phyloP scores from a whole-genome alignment of 257 asterid genomes.

The Solanum piurae region DNA sequence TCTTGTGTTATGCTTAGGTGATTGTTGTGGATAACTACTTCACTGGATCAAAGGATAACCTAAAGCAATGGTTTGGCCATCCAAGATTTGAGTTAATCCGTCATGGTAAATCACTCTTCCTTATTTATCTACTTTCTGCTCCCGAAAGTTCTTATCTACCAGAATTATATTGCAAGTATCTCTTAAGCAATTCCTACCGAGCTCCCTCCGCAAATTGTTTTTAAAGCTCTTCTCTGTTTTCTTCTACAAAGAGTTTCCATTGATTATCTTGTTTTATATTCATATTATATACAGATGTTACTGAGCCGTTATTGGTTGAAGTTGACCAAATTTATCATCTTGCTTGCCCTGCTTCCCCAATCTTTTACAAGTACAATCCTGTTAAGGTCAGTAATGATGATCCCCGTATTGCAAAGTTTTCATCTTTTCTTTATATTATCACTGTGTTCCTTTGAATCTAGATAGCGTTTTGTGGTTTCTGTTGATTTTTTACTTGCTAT shows the following conservation, averaged over 20 bases:
- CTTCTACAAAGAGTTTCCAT: not conserved
- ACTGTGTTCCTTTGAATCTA: not conserved
- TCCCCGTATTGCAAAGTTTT: no score
- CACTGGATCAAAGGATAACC: conserved; percentile 95
- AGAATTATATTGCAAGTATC: not conserved
- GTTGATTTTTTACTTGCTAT: not conserved
- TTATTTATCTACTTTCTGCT: not conserved
- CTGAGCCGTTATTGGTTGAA: conserved; percentile 71
- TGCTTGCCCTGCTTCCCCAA: conserved; percentile 99
- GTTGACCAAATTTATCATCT: conserved; percentile 97
- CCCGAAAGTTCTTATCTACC: not conserved
- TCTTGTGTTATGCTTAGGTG: conserved; percentile 32
- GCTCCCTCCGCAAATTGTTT: not conserved
- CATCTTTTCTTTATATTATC: not conserved
- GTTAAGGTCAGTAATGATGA: conserved; percentile 52
- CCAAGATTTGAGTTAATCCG: conserved; percentile 98
- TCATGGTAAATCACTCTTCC: conserved; percentile 39
- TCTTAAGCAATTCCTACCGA: not conserved
- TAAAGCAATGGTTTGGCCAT: conserved; percentile 89
- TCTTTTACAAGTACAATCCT: conserved; percentile 93
- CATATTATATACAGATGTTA: conserved; percentile 50
- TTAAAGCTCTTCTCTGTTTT: not conserved
- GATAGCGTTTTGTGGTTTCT: not conserved
- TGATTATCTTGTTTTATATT: not conserved
- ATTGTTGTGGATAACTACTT: conserved; percentile 90